These are phyloP conservation scores for Gastrolobium villosum DNA, from an alignment of 306 rosid genomes.

Conservation along the genomic window DNA sequence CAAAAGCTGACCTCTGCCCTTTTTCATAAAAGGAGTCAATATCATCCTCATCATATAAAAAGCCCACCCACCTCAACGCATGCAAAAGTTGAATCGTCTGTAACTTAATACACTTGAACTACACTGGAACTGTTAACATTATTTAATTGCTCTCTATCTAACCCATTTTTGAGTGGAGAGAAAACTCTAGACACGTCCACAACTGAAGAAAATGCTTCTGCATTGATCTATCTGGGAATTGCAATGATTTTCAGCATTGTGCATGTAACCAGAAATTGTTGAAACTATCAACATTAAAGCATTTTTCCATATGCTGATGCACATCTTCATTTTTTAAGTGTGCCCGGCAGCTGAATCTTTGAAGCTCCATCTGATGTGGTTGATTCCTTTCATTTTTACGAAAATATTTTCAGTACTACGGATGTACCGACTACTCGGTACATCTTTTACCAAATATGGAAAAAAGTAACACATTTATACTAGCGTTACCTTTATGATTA, in stretches of 20 bases:
- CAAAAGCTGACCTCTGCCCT: not conserved
- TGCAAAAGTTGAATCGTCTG: conserved; percentile 19
- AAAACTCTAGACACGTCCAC: conserved; percentile 21
- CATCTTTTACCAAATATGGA: no score
- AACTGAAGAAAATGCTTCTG: not conserved
- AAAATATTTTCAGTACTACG: no score
- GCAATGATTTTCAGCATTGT: not conserved
- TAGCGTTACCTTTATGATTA: no score
- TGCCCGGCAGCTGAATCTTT: conserved; percentile 2
- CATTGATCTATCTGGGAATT: not conserved
- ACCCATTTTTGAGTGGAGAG: not conserved
- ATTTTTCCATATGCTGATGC: not conserved
- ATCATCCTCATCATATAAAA: not conserved
- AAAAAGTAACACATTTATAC: no score
- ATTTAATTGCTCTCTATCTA: not conserved
- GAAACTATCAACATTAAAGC: not conserved
- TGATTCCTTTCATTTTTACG: conserved; percentile 2
- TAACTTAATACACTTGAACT: not conserved
- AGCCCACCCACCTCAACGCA: not conserved
- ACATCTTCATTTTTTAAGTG: not conserved
- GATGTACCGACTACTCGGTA: no score
- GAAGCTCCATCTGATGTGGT: not conserved
- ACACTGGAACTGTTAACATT: not conserved
- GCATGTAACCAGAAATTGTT: not conserved
- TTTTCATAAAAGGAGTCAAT: conserved; percentile 25